Evolutionary conservation across 768 basidiomycete genomes (phyloP), one percentile per base, ranked within the genome.

Genomic region (Clathrus columnatus): DNA sequence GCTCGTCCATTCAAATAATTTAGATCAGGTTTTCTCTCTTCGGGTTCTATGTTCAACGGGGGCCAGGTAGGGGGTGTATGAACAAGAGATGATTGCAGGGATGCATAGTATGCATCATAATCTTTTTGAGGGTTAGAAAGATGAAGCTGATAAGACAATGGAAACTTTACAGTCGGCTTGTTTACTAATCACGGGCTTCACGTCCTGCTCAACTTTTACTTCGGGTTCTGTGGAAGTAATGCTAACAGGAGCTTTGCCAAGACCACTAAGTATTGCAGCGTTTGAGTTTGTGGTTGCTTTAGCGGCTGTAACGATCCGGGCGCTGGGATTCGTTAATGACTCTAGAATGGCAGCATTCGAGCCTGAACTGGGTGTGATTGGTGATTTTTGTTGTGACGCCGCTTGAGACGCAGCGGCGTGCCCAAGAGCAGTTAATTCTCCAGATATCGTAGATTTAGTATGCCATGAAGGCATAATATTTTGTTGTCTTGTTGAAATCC

Each of bases 381-480:
- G 61, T 47, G 30, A 62, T 70, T 11, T 59, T 63, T 47, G 62
- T 63, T 11, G 66, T 64, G 51, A 43, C 53, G 77, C 77, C 23
- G 75, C 69, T 55, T 83, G 72, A n/a, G 79, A 81, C 59, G 68
- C 80, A 66, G 89, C 87, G 62, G 83, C 80, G 56, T 88, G 78
- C 18, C 92, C 91, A 41, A 94, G 75, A 20, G 90, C 86, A 0
- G 95, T 96, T 58, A 92, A 72, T 61, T 94, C 87, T 7, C 93
- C 92, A 3, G 91, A 85, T 58, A 99, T 91, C 2, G 96, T 99
- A 65, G 91, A 94, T 69, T 91, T 88, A 61, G 93, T 78, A 72
- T 96, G 91, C 96, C 96, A 99, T 11, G 87, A 76, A 0, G 96
- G 96, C 45, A 99, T 73, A 0, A 84, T 81, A 65, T 98, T 97